Evolutionary conservation across 1,284 basidiomycete genomes (phyloP), one percentile per base, ranked within the genome.

Genomic region (Pisolithus thermaeus): DNA sequence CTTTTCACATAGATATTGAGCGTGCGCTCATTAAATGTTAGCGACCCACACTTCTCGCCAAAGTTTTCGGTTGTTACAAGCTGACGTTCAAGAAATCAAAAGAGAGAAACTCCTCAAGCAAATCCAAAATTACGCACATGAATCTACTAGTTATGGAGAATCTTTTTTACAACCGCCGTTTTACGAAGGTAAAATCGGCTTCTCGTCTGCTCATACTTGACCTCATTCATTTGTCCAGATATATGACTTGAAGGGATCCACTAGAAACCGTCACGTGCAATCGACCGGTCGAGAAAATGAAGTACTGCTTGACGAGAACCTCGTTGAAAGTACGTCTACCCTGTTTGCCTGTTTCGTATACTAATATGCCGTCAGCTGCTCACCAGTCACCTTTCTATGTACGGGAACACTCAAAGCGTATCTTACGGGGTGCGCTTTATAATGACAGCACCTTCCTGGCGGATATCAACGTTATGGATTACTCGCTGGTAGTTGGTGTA

Each of bases 381-480:
- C 82, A 87, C 66, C 68, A 80, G 7, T 77, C 84, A 35, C 97
- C 97, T 1, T 89, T 98, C 61, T 97, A 97, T 66, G 78, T 99
- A 23, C 87, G 92, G 39, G 97, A 99, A 69, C 92, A 97, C 62
- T 89, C 91, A 0, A 98, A 99, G 70, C 85, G 92, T 18, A 92
- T 97, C 51, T 72, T 99, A 16, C 83, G 92, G 28, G 89, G 91
- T 14, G 90, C 95, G 16, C 74, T 99, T 40, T 93, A 83, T 74
- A 98, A 97, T 64, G 97, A 99, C 67, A 93, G 87, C 75, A 85
- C 83, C 69, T 99, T 99, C 71, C 73, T 99, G 44, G 88, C 91
- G 9, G 92, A 95, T 58, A 87, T 97, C 58, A 97, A 98, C 65
- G 92, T 97, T 51, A 99, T 99, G 97, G 97, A 99, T 70, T 99